A percentile compares a stretch with the other conserved stretches of the same genome.
Evolutionary conservation across 306 rosid genomes (phyloP).

Genomic region (Quercus robur): DNA sequence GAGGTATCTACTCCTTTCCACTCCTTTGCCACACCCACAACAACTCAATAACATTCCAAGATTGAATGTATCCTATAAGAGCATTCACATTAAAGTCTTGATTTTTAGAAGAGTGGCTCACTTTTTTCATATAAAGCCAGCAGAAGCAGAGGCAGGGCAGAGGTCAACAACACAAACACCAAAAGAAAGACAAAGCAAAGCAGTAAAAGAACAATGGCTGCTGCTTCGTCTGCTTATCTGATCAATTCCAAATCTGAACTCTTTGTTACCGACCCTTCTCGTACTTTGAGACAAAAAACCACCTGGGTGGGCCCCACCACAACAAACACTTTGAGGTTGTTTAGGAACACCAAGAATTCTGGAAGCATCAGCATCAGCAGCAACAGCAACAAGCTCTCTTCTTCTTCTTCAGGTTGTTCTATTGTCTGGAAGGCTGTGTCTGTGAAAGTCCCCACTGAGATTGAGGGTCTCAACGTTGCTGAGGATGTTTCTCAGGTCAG

Average conservation of each 20-base stretch:
- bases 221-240: slow-evolving; percentile 56
- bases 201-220: slow-evolving; percentile 41
- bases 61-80: too few relatives aligned
- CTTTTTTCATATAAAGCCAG: too few relatives aligned
- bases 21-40: too few relatives aligned
- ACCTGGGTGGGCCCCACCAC: slow-evolving; percentile 15
- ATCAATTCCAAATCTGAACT: slow-evolving; percentile 33
- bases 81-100: too few relatives aligned
- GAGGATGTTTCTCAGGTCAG: slow-evolving; percentile 75
- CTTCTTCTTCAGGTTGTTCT: slow-evolving; percentile 23
- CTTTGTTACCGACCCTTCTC: slow-evolving; percentile 14
- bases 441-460: slow-evolving; percentile 44
- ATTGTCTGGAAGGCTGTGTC: slow-evolving; percentile 72
- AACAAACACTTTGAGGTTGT: slow-evolving; percentile 4
- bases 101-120: too few relatives aligned
- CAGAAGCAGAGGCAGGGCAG: too few relatives aligned
- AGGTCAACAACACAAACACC: background rate
- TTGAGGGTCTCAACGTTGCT: slow-evolving; percentile 90
- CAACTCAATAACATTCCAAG: too few relatives aligned
- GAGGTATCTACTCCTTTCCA: too few relatives aligned
- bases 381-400: background rate
- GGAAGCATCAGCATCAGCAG: background rate
- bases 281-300: slow-evolving; percentile 16
- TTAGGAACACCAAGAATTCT: background rate
- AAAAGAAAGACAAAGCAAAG: background rate